A percentile compares a stretch with the other conserved stretches of the same genome.
Conservation (phyloP, 139 green algal genomes). For the Spirogloea muscicola region DNA sequence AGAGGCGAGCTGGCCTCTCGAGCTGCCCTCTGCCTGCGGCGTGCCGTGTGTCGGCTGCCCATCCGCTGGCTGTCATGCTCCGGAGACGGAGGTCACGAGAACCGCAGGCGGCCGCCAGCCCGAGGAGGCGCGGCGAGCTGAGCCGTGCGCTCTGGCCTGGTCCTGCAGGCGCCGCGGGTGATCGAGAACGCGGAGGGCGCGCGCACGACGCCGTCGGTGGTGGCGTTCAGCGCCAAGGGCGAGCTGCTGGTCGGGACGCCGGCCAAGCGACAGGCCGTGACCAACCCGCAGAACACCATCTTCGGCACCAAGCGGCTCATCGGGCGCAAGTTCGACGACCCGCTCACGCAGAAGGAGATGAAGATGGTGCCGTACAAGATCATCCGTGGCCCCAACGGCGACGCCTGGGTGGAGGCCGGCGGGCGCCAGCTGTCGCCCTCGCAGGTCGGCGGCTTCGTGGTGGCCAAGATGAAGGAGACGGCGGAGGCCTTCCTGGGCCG, state of each 20-base stretch:
- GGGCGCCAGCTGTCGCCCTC: constrained; percentile 84
- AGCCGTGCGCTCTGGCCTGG: too few relatives aligned
- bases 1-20: too few relatives aligned
- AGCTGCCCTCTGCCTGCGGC: too few relatives aligned
- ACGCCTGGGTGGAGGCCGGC: constrained; percentile 90
- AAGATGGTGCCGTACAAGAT: constrained; percentile 99
- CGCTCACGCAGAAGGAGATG: constrained; percentile 87
- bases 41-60: too few relatives aligned
- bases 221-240: constrained; percentile 94
- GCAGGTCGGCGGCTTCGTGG: constrained; percentile 84
- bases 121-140: too few relatives aligned
- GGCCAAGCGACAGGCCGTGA: constrained; percentile 94
- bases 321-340: constrained; percentile 82
- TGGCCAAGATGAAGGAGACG: constrained; percentile 97
- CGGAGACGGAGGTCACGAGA: too few relatives aligned
- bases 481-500: constrained; percentile 90
- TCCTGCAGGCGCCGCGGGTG: constrained; percentile 74
- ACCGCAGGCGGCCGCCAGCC: too few relatives aligned
- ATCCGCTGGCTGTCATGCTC: too few relatives aligned
- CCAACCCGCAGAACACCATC: constrained; percentile 93
- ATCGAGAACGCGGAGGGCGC: constrained; percentile 96
- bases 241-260: constrained; percentile 76
- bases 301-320: constrained; percentile 97
- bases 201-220: constrained; percentile 91
- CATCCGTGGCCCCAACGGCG: constrained; percentile 76